A percentile compares a stretch with the other conserved stretches of the same genome.
Conservation (phyloP, 495 filamentous ascomycete species). For the Penicillium subrubescens region DNA sequence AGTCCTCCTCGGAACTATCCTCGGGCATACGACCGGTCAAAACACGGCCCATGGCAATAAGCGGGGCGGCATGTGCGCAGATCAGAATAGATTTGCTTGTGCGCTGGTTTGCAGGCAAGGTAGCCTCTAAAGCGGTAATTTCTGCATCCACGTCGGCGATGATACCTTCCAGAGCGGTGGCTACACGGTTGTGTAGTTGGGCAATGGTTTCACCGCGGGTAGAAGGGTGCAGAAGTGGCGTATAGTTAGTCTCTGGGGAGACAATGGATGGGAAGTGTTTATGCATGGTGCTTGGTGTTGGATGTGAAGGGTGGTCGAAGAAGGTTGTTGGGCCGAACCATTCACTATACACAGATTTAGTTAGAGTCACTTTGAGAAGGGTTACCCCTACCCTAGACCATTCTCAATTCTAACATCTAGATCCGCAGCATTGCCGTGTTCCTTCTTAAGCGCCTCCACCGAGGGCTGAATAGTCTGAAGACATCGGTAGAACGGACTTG, state of each 20-base stretch:
- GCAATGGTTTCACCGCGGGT: constrained; percentile 74
- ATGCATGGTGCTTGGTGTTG: constrained; percentile 57
- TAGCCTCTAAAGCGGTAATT: constrained; percentile 36
- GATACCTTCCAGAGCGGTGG: constrained; percentile 66
- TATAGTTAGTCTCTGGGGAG: constrained; percentile 53
- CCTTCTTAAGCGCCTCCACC: constrained; percentile 53
- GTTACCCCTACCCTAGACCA: constrained; percentile 61
- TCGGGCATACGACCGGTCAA: constrained; percentile 77
- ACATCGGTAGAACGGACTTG: constrained; percentile 88
- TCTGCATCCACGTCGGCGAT: constrained; percentile 71
- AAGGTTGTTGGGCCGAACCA: constrained; percentile 74
- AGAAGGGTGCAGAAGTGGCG: constrained; percentile 63
- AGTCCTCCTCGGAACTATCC: constrained; percentile 71
- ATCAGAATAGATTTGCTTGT: constrained; percentile 67
- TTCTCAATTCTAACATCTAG: constrained; percentile 68
- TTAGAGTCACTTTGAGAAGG: not conserved
- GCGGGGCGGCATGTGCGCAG: constrained; percentile 85
- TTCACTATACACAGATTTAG: constrained; percentile 55
- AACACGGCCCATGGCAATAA: constrained; percentile 81
- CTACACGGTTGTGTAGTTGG: constrained; percentile 78
- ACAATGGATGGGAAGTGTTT: constrained; percentile 63
- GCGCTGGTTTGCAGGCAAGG: constrained; percentile 20
- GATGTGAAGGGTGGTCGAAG: constrained; percentile 84
- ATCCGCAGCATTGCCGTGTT: constrained; percentile 25
- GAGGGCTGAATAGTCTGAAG: constrained; percentile 81